Percentiles rank a stretch among this genome's conserved stretches.
Conservation (phyloP, 2,329 filamentous ascomycete species). For the Ophiostoma angusticollis region DNA sequence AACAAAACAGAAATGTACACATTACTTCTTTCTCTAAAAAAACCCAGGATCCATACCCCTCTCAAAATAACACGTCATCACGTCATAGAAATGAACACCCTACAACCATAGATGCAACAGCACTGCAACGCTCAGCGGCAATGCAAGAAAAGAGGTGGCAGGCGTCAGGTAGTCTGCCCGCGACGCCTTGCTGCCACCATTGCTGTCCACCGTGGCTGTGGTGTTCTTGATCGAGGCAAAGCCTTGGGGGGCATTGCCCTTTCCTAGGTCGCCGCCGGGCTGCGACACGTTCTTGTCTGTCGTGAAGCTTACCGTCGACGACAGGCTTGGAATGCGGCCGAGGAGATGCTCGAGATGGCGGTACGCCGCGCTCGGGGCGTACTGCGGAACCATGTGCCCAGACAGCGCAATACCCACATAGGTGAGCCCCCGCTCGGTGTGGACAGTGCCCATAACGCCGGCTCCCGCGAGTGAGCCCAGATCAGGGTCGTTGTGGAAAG, state of each 20-base stretch:
- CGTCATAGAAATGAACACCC: too few species aligned
- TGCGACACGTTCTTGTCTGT: slow-evolving; percentile 16
- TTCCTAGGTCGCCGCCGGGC: slow-evolving; percentile 16
- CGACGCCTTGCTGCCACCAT: neutral
- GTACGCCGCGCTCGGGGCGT: slow-evolving; percentile 54
- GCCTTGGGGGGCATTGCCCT: slow-evolving; percentile 20
- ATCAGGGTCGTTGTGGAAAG: slow-evolving; percentile 40
- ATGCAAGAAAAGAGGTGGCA: too few species aligned
- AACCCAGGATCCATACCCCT: too few species aligned
- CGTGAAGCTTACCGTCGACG: slow-evolving; percentile 26
- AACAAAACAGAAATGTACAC: too few species aligned
- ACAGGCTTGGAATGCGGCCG: slow-evolving; percentile 50
- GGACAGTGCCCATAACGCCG: slow-evolving; percentile 54
- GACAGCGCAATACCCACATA: slow-evolving; percentile 49
- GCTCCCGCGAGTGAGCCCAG: slow-evolving; percentile 23
- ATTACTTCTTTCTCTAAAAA: too few species aligned
- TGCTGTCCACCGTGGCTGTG: neutral
- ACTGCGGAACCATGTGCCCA: slow-evolving; percentile 59
- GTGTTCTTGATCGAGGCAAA: slow-evolving; percentile 5
- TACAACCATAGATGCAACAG: too few species aligned
- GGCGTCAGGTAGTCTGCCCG: too few species aligned
- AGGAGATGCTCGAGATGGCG: slow-evolving; percentile 64
- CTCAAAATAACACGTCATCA: too few species aligned
- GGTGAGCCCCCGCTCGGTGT: slow-evolving; percentile 65
- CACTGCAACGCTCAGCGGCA: too few species aligned